Conservation (phyloP, 331 rosid species). For the Acacia pycnantha region DNA sequence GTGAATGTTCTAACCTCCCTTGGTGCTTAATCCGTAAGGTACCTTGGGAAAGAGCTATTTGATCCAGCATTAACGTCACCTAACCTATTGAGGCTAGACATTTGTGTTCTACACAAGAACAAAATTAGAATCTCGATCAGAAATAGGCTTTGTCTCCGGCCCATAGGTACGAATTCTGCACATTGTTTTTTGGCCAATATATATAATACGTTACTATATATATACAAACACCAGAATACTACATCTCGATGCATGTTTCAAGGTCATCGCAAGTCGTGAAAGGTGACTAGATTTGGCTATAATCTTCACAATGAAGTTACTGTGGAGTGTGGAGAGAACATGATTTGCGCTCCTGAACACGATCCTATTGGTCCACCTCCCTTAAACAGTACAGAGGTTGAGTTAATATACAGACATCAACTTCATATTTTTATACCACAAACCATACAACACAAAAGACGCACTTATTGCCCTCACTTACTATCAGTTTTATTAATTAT, state of each 20-base stretch:
- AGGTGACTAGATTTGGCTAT: not conserved
- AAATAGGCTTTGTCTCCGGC: not conserved
- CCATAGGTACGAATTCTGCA: not conserved
- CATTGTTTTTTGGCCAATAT: not conserved
- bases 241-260: constrained; percentile 22
- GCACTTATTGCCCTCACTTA: constrained; percentile 35
- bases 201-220: not conserved
- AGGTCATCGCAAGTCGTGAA: constrained; percentile 25
- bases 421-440: constrained; percentile 17
- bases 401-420: not conserved
- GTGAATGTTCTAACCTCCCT: too few species aligned
- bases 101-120: too few species aligned
- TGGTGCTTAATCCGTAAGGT: too few species aligned
- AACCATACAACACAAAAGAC: constrained; percentile 25
- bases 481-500: not conserved
- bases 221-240: not conserved
- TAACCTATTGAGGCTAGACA: too few species aligned
- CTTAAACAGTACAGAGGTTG: constrained; percentile 20
- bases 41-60: too few species aligned
- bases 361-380: constrained; percentile 20
- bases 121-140: not conserved
- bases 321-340: constrained; percentile 44
- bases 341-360: constrained; percentile 39
- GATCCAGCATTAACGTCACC: too few species aligned
- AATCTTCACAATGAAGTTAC: constrained; percentile 37